phyloP scores from a whole-genome alignment of 2,329 filamentous ascomycete genomes.

The Tolypocladium cylindrosporum region DNA sequence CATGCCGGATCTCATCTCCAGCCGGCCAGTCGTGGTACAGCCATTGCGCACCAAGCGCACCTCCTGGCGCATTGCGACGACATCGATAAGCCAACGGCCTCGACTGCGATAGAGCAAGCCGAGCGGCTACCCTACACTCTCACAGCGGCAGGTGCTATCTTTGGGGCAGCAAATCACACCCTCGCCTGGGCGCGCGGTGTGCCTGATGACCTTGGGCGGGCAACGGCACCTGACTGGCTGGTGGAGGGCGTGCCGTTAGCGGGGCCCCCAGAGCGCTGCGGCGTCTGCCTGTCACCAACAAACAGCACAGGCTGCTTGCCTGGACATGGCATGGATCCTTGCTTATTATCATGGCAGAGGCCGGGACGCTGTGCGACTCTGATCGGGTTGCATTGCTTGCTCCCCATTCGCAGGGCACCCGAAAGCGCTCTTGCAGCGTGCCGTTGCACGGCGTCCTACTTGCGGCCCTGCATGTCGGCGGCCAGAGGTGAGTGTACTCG shows the following conservation, averaged over 20 bases:
- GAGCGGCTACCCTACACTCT: background rate
- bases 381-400: background rate
- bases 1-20: background rate
- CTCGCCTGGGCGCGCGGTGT: constrained; percentile 5
- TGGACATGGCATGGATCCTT: background rate
- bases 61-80: background rate
- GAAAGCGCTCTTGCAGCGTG: background rate
- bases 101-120: background rate
- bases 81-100: background rate
- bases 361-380: background rate
- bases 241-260: constrained; percentile 4
- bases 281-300: background rate
- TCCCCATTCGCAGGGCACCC: background rate
- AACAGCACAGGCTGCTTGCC: background rate
- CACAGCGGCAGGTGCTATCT: constrained; percentile 1
- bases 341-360: background rate
- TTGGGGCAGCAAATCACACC: constrained; percentile 6
- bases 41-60: background rate
- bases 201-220: constrained; percentile 11
- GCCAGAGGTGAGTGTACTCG: background rate
- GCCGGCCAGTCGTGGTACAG: background rate
- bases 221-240: constrained; percentile 14
- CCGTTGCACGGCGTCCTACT: background rate
- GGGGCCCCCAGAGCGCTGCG: background rate
- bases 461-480: background rate